Conservation (phyloP, 2,329 filamentous ascomycete genomes). For the Cordyceps cateniannulata region DNA sequence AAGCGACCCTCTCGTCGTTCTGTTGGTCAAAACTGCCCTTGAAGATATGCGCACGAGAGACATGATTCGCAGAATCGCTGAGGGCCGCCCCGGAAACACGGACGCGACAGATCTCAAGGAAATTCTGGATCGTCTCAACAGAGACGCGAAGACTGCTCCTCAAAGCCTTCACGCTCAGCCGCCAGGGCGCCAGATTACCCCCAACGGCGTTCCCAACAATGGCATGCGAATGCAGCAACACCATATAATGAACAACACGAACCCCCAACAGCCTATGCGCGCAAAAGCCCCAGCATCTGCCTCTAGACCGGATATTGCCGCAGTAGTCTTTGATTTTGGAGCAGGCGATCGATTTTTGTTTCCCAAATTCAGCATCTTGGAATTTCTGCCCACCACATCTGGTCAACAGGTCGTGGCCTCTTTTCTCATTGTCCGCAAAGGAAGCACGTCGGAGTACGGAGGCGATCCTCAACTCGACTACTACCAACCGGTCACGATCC, state of each 20-base stretch:
- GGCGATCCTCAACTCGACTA: constrained; percentile 61
- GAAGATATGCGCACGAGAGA: constrained; percentile 44
- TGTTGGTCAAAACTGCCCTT: constrained; percentile 50
- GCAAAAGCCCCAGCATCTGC: constrained; percentile 52
- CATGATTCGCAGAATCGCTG: constrained; percentile 48
- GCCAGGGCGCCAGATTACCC: constrained; percentile 16
- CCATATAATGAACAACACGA: constrained; percentile 20
- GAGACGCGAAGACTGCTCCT: constrained; percentile 32
- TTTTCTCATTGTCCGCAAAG: constrained; percentile 70
- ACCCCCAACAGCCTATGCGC: constrained; percentile 46
- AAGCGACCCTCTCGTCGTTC: constrained; percentile 50
- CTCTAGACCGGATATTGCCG: constrained; percentile 54
- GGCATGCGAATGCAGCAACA: constrained; percentile 15
- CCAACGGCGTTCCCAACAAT: constrained; percentile 28
- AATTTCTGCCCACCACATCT: constrained; percentile 47
- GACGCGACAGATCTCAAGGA: constrained; percentile 50
- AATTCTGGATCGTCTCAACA: constrained; percentile 42
- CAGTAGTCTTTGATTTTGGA: constrained; percentile 66
- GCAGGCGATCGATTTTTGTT: constrained; percentile 72
- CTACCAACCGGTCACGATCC: constrained; percentile 68
- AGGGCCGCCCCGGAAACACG: constrained; percentile 41
- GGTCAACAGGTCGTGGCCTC: constrained; percentile 63
- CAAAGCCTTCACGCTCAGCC: constrained; percentile 23
- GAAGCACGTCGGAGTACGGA: constrained; percentile 57
- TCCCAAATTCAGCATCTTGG: constrained; percentile 70